phyloP scores from a whole-genome alignment of 2,329 filamentous ascomycete genomes.

The Cladosporium sp. region DNA sequence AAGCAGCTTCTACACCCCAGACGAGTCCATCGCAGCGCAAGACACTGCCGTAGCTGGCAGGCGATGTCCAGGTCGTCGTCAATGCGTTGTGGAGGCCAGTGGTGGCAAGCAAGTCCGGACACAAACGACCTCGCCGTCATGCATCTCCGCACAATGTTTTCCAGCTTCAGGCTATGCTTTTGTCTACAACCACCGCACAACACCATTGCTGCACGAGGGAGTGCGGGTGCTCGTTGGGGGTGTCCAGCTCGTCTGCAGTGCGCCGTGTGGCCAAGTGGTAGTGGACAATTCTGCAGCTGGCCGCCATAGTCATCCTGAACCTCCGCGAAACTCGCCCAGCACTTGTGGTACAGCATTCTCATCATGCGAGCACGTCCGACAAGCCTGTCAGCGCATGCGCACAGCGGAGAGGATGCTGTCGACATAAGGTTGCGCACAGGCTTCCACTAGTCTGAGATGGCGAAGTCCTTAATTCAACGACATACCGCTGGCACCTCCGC shows the following conservation, averaged over 20 bases:
- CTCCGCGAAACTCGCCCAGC: background rate
- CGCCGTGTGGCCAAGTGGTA: background rate
- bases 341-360: background rate
- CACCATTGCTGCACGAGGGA: background rate
- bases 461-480: background rate
- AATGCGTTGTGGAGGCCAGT: background rate
- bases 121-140: background rate
- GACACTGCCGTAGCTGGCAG: background rate
- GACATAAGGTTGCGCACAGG: background rate
- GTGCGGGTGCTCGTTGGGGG: background rate
- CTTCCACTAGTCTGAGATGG: background rate
- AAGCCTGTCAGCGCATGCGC: background rate
- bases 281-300: background rate
- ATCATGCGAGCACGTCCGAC: background rate
- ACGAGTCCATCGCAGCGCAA: background rate
- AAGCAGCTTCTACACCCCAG: background rate
- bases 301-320: background rate
- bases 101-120: no score
- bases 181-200: background rate
- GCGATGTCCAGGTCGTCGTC: background rate
- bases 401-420: background rate
- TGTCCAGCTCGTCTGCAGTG: background rate
- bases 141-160: background rate
- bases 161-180: background rate
- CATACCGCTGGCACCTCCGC: background rate